Evolutionary conservation across 306 rosid genomes (phyloP).

Genomic region (Argentina anserina): DNA sequence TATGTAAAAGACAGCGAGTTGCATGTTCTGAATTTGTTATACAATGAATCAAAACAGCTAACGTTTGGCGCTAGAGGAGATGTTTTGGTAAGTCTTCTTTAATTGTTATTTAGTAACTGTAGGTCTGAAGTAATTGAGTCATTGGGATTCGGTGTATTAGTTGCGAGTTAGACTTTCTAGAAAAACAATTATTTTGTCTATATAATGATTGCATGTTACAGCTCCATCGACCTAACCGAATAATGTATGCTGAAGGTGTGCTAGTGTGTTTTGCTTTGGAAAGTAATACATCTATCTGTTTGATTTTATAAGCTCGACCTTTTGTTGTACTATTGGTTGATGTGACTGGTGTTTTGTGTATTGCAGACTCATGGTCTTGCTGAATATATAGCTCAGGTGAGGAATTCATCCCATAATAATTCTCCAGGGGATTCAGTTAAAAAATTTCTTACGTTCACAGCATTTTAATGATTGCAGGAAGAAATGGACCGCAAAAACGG

Average conservation of each 20-base stretch:
- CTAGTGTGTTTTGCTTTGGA: not conserved
- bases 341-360: conserved; percentile 11
- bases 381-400: conserved; percentile 98
- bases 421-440: conserved; percentile 11
- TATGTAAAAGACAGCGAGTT: conserved; percentile 71
- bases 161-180: conserved; percentile 7
- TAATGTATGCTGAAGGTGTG: not conserved
- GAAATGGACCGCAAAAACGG: conserved; percentile 96
- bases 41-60: conserved; percentile 67
- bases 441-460: conserved; percentile 14
- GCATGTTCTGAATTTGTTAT: conserved; percentile 58
- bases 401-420: conserved; percentile 24
- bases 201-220: not conserved
- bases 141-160: conserved; percentile 8
- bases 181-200: not conserved
- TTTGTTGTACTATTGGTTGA: not conserved
- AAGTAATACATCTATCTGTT: not conserved
- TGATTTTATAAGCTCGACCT: not conserved
- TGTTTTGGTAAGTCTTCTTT: conserved; percentile 46
- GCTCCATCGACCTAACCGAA: not conserved
- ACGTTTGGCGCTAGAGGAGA: conserved; percentile 62
- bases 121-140: conserved; percentile 5
- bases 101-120: not conserved
- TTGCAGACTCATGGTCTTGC: conserved; percentile 93
- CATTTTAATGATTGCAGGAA: conserved; percentile 59